Base-by-base conservation (phyloP, 208 protist genomes). In the Leishmania major region DNA sequence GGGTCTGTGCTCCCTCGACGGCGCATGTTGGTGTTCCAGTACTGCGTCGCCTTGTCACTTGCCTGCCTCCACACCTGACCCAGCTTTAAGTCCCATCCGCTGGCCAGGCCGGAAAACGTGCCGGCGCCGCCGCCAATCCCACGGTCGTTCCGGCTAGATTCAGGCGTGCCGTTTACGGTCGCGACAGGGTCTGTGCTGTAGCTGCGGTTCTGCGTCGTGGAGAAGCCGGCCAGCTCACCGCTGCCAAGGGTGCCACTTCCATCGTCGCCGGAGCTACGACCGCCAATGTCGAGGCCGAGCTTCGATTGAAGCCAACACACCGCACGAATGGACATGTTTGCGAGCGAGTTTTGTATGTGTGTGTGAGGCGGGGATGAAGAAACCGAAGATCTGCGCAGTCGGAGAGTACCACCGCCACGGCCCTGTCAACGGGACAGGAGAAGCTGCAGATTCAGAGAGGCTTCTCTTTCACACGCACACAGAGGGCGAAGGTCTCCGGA, bases 261-360 rank as follows among this genome's bases (percentile, higher is more conserved):
- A 45, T 60, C 75, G 67, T 67, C 62, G 47, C 31, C 47, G 25
- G 59, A 66, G 55, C 81, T 43, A 62, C 80, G 90, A 66, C 78
- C 90, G 35, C 87, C 79, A 77, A 97, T 96, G 83, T 97, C 89
- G 35, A 96, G 83, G 19, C 94, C 94, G 51, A 96, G 86, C 77
- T 96, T 97, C 51, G 86, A 87, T 55, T 90, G 88, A 17, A 97
- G 87, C 93, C 94, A 97, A 28, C 88, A 86, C 15, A 96, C 82
- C 25, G 92, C 88, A 62, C 93, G 86, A 51, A 93, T 78, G 5
- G 94, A 95, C 94, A 96, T 96, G 64, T 43, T 22, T 43, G 47
- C n/a, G 31, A 69, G 31, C 45, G 2, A 3, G 19, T 72, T 45
- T 72, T 55, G 25, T 74, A n/a, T n/a, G 66, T 45, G 43, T 40